Conservation (phyloP, 2,329 filamentous ascomycete species). For the Xylaria sp. region DNA sequence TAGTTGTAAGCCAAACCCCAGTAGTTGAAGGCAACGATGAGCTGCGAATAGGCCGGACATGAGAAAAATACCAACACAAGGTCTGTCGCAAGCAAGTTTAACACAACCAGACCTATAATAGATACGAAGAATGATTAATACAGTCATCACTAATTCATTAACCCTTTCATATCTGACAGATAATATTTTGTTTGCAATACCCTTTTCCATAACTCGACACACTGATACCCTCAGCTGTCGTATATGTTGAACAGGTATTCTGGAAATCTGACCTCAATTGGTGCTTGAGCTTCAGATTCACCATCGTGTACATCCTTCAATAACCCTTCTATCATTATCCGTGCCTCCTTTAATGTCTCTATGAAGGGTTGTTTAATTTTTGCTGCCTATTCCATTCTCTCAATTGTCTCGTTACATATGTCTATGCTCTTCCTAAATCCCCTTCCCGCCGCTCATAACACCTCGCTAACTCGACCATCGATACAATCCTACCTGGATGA, state of each 20-base stretch:
- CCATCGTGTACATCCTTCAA: background rate
- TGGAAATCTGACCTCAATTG: background rate
- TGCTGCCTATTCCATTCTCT: background rate
- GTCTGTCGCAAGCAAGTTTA: too few species aligned
- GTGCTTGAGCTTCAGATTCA: background rate
- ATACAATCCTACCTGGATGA: slow-evolving; percentile 34
- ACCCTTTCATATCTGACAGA: too few species aligned
- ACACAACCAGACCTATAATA: too few species aligned
- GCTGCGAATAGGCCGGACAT: too few species aligned
- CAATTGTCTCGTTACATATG: slow-evolving; percentile 15
- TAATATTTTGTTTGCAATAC: too few species aligned
- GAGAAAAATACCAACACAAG: too few species aligned
- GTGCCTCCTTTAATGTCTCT: background rate
- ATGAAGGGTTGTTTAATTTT: slow-evolving; percentile 9
- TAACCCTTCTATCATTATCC: background rate
- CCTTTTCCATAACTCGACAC: background rate
- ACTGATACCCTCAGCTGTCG: background rate
- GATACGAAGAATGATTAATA: too few species aligned
- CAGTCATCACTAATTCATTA: too few species aligned
- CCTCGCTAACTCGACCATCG: slow-evolving; percentile 32
- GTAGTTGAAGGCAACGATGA: too few species aligned
- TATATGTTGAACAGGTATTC: background rate
- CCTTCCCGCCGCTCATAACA: slow-evolving; percentile 28
- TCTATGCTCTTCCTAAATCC: slow-evolving; percentile 19
- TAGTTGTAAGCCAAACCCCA: too few species aligned